A percentile compares a stretch with the other conserved stretches of the same genome.
Conservation (phyloP, 352 stramenopile species). For the Thalassiosira exigua region DNA sequence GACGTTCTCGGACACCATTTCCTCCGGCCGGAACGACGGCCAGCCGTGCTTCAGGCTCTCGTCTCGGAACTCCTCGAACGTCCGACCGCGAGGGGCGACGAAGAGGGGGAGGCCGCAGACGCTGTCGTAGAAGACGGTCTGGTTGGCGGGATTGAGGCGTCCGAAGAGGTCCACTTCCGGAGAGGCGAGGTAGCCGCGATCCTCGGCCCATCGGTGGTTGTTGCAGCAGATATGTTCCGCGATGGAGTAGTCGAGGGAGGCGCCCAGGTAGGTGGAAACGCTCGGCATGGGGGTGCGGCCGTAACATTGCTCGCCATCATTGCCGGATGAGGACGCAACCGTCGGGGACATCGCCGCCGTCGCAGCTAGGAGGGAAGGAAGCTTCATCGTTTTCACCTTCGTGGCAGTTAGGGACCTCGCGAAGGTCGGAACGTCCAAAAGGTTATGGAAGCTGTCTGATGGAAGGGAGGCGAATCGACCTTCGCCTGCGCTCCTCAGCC, state of each 20-base stretch:
- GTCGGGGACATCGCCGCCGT: too few relatives aligned
- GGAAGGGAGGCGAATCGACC: too few relatives aligned
- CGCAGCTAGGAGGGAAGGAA: too few relatives aligned
- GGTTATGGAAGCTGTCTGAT: too few relatives aligned
- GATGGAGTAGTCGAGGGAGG: slow-evolving; percentile 14
- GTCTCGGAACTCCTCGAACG: slow-evolving; percentile 65
- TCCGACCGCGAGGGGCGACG: slow-evolving; percentile 56
- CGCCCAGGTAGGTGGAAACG: slow-evolving; percentile 24
- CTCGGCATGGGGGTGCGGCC: slow-evolving; percentile 23
- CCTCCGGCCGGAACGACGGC: slow-evolving; percentile 68
- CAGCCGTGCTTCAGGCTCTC: slow-evolving; percentile 71
- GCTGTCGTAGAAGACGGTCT: slow-evolving; percentile 71
- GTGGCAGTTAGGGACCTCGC: too few relatives aligned
- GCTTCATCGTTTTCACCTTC: too few relatives aligned
- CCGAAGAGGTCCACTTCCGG: slow-evolving; percentile 40
- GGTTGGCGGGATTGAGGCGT: slow-evolving; percentile 14
- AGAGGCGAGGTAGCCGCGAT: slow-evolving; percentile 22
- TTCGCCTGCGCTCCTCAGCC: too few relatives aligned
- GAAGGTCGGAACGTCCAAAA: too few relatives aligned
- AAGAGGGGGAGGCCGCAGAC: slow-evolving; percentile 74
- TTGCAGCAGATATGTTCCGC: slow-evolving; percentile 41
- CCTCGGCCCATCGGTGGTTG: slow-evolving; percentile 37
- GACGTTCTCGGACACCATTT: slow-evolving; percentile 71
- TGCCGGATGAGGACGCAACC: too few relatives aligned
- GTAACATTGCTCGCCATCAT: slow-evolving; percentile 30